Evolutionary conservation across 1,284 basidiomycete species (phyloP), one percentile per base, ranked within the genome.

Genomic region (Sporisorium exsertum): DNA sequence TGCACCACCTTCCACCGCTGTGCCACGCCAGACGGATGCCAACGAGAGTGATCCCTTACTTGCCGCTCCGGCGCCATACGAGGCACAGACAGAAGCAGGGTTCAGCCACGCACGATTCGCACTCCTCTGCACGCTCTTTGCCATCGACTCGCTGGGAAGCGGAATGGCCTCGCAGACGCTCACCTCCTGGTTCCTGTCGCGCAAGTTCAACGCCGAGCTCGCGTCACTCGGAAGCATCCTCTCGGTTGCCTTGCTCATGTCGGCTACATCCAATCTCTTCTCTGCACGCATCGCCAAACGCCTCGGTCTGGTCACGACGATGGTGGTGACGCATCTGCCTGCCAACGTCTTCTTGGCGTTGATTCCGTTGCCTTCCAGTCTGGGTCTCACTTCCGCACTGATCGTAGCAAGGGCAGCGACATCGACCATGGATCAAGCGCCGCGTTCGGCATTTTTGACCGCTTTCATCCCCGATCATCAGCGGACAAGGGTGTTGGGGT

Each of bases 151-250:
- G 9, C 37, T 68, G 1, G 65, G 50, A 5, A 62, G 59, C 45
- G 59, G 65, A 2, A 68, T 68, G 65, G 65, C 57, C 0, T 58
- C 59, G n/a, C 65, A 68, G n/a, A 68, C 65, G 5, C 45, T 68
- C 12, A 35, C 47, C 3, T 68, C 65, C 2, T 68, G 65, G 65
- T 68, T 63, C 29, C 29, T 68, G 4, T 54, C 65, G 7, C 59
- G 55, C 65, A 68, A 68, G 26, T 68, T 68, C 51, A 47, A 68
- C 40, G 59, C 60, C 5, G 54, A 60, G 16, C 59, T 62, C 13
- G 50, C 65, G 10, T 58, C 65, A 16, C 59, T 68, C 27, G 65
- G 65, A 7, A 51, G 29, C 18, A 63, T 68, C 40, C 50, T 54
- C 3, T 68, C 65, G 0, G 35, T 27, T 13, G 65, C 65, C 3